Evolutionary conservation across 169 alveolate species (phyloP).

Genomic region (Miamiensis avidus): DNA sequence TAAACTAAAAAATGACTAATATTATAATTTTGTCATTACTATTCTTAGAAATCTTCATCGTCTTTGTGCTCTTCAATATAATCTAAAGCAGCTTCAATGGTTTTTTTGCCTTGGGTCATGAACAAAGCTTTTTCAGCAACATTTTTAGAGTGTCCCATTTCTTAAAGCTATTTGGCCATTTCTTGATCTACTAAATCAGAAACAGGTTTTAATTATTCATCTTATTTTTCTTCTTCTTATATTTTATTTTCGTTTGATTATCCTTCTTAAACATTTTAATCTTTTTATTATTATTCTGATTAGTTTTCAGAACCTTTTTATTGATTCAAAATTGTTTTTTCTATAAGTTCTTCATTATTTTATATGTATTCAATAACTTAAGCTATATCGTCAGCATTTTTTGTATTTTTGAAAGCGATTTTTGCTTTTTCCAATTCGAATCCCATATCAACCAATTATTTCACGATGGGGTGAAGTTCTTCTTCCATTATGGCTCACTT

Average conservation of each 20-base stretch:
- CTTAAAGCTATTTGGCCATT: conserved; percentile 9
- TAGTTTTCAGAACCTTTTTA: no score
- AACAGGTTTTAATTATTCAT: neutral
- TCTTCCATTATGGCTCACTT: neutral
- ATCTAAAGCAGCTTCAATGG: conserved; percentile 53
- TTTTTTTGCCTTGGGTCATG: conserved; percentile 24
- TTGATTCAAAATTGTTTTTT: neutral
- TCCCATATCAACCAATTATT: neutral
- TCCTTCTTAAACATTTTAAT: neutral
- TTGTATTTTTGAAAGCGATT: neutral
- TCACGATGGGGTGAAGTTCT: neutral
- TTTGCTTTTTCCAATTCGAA: neutral
- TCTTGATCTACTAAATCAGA: neutral
- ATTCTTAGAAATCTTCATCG: conserved; percentile 62
- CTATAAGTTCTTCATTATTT: neutral
- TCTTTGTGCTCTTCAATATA: conserved; percentile 60
- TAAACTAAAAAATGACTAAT: conserved; percentile 1
- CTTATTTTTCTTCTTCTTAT: neutral
- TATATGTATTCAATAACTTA: neutral
- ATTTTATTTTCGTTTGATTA: neutral
- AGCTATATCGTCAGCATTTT: neutral
- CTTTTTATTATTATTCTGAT: no score
- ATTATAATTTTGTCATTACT: no score
- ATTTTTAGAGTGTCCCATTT: conserved; percentile 54
- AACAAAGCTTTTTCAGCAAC: conserved; percentile 72